Evolutionary conservation across 176 grass and related monocot genomes (phyloP).

Genomic region (Miscanthus lutarioriparius): DNA sequence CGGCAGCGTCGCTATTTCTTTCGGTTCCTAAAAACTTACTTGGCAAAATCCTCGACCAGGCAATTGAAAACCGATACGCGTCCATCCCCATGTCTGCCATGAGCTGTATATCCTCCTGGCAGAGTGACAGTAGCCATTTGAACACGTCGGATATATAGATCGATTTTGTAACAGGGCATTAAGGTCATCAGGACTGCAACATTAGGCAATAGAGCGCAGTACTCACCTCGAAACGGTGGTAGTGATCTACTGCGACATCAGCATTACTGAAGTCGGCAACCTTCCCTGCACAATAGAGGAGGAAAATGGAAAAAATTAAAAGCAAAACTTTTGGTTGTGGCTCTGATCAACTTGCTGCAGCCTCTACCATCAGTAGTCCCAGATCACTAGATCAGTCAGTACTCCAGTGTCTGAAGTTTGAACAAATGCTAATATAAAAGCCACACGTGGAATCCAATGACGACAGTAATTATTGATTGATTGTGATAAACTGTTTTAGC

Average conservation of each 20-base stretch:
- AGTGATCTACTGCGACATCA: constrained; percentile 87
- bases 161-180: not conserved
- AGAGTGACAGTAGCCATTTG: not conserved
- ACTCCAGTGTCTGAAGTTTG: not conserved
- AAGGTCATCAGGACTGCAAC: not conserved
- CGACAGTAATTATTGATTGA: not conserved
- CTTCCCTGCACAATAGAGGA: constrained; percentile 54
- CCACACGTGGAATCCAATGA: not conserved
- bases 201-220: not conserved
- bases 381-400: not conserved
- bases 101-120: constrained; percentile 86
- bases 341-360: not conserved
- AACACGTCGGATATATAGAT: not conserved
- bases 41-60: constrained; percentile 84
- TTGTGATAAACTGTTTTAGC: not conserved
- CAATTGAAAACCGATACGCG: constrained; percentile 92
- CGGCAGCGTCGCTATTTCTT: not conserved
- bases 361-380: not conserved
- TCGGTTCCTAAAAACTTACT: constrained; percentile 43
- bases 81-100: constrained; percentile 99
- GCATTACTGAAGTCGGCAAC: constrained; percentile 88
- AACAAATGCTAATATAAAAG: not conserved
- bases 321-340: not conserved
- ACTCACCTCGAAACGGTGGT: constrained; percentile 76
- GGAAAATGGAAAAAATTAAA: not conserved